A percentile compares a stretch with the other conserved stretches of the same genome.
Evolutionary conservation across 306 rosid species (phyloP).

Genomic region (Begonia peltatifolia): DNA sequence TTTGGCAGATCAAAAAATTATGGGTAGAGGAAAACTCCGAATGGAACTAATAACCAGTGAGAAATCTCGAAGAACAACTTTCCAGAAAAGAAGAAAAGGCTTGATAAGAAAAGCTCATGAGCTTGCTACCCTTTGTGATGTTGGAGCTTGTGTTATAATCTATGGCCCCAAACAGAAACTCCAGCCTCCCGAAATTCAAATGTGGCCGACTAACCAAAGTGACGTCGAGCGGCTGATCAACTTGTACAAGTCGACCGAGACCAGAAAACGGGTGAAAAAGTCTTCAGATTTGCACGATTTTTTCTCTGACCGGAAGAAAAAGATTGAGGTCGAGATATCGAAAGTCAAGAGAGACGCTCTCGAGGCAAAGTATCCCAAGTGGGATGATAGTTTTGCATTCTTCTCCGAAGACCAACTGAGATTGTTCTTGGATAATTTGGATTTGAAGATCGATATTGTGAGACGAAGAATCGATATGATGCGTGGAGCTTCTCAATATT

Average conservation of each 20-base stretch:
- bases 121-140: constrained; percentile 1
- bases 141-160: constrained; percentile 1
- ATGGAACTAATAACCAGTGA: background rate
- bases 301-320: constrained; percentile 10
- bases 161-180: background rate
- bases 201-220: background rate
- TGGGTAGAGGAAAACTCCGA: background rate
- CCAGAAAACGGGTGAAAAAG: background rate
- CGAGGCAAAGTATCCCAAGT: constrained; percentile 5
- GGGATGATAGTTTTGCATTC: constrained; percentile 1
- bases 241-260: constrained; percentile 1
- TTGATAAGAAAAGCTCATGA: constrained; percentile 11
- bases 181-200: background rate
- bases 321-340: constrained; percentile 7
- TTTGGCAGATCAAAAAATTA: background rate
- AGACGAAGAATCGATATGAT: constrained; percentile 1
- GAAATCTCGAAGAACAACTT: constrained; percentile 11
- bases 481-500: background rate
- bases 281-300: background rate
- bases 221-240: background rate
- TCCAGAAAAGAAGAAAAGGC: constrained; percentile 4
- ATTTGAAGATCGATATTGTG: background rate
- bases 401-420: constrained; percentile 3
- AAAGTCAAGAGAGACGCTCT: constrained; percentile 3
- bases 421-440: background rate